These are phyloP conservation scores for Tricholoma bakamatsutake DNA, from an alignment of 768 basidiomycete genomes.

Conservation along the genomic window DNA sequence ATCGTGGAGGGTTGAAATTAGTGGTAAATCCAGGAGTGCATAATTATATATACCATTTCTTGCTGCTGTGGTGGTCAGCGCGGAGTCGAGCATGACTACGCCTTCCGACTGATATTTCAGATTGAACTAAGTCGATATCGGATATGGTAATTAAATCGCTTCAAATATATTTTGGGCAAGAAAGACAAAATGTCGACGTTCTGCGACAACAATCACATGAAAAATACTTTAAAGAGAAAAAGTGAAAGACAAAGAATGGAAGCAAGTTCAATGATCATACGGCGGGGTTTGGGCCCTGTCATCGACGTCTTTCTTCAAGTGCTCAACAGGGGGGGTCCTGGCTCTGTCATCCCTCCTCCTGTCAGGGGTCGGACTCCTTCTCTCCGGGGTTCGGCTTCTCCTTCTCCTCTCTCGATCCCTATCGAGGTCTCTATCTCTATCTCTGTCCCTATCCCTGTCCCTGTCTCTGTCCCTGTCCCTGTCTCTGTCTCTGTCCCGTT, in stretches of 20 bases:
- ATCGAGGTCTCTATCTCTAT: constrained; percentile 27
- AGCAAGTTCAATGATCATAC: constrained; percentile 41
- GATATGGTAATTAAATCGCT: too few relatives aligned
- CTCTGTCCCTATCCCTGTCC: constrained; percentile 30
- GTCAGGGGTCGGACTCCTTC: constrained; percentile 36
- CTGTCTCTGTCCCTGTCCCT: constrained; percentile 32
- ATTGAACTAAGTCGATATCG: too few relatives aligned
- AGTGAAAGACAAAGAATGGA: neutral
- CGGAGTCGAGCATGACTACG: too few relatives aligned
- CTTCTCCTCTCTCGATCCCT: constrained; percentile 17
- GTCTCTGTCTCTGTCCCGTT: constrained; percentile 23
- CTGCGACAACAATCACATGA: constrained; percentile 4
- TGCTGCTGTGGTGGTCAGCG: too few relatives aligned
- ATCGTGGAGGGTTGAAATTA: too few relatives aligned
- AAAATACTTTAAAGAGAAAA: neutral
- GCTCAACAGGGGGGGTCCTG: constrained; percentile 46
- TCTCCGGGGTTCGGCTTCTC: constrained; percentile 5
- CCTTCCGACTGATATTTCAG: too few relatives aligned
- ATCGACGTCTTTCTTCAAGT: constrained; percentile 37
- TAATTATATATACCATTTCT: too few relatives aligned
- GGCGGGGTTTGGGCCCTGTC: constrained; percentile 56
- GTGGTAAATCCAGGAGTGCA: too few relatives aligned
- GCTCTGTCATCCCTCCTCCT: constrained; percentile 37
- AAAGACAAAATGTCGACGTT: constrained; percentile 4
- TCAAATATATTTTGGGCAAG: neutral